Base-by-base conservation (phyloP, 805 yeast species). In the Myxozyma udenii region DNA sequence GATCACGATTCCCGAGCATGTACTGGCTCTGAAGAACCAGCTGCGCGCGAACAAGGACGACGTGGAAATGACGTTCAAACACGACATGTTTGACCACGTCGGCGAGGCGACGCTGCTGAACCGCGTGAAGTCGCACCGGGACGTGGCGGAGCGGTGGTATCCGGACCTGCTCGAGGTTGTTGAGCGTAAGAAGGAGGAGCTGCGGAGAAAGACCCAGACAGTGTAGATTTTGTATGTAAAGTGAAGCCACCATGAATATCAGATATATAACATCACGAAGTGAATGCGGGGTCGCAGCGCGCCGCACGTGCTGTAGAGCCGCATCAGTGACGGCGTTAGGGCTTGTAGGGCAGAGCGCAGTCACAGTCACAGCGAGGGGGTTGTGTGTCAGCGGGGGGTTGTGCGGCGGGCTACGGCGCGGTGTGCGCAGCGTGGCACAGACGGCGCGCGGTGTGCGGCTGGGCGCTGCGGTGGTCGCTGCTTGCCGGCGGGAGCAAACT, bases 41-140 rank as follows among this genome's bases (percentile, higher is more conserved):
- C 32, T 42, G 14, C 53, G 53, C 14, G 36, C 25, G n/a, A 46
- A 36, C 41, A 53, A 42, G 25, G 53, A 48, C 37, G 45, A 53
- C 42, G 35, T 49, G 33, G 57, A 48, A 30, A 46, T 49, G 57
- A 48, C 57, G n/a, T 53, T 48, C 37, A 45, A 37, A 32, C 57
- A 48, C 35, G 50, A 45, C 23, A 53, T 48, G 53, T 53, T 53
- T 38, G 57, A 53, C 23, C 50, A 49, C 41, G 66, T 71, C 44
- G 75, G 75, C 11, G 72, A 71, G 40, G 72, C 75, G 4, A 73
- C 71, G 47, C 60, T 72, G 43, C 57, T 74, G n/a, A 72, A 72
- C 58, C 63, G 75, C 21, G 67, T 72, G 41, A 67, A 68, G 41
- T 67, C 72, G 28, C 75, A 72, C 51, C 63, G 64, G 26, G 75